Evolutionary conservation across 2,329 filamentous ascomycete species (phyloP).

Genomic region (Gliomastix tumulicola): DNA sequence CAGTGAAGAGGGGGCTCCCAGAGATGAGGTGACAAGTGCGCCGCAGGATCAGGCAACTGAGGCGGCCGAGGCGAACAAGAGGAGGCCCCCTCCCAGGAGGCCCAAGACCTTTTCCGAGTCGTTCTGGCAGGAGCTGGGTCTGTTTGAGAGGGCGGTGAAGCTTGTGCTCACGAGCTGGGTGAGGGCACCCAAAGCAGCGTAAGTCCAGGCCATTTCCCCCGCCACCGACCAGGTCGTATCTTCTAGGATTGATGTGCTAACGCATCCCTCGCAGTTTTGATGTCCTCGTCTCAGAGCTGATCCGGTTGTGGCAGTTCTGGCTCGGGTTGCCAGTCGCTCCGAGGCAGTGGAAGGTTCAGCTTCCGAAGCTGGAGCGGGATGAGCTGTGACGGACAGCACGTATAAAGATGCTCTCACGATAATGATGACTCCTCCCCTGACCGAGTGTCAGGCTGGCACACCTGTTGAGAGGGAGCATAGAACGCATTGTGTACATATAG

Average conservation of each 20-base stretch:
- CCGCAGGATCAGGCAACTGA: neutral
- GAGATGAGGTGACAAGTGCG: no score
- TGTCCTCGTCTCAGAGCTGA: constrained; percentile 35
- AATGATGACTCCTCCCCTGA: no score
- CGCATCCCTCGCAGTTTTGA: constrained; percentile 22
- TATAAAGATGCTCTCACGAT: no score
- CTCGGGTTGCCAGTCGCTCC: constrained; percentile 44
- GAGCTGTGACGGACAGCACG: no score
- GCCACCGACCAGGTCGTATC: no score
- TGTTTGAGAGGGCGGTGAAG: constrained; percentile 55
- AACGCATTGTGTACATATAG: no score
- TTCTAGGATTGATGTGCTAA: neutral
- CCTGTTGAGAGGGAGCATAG: no score
- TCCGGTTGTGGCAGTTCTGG: constrained; percentile 41
- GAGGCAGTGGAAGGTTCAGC: constrained; percentile 37
- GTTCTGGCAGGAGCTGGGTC: constrained; percentile 55
- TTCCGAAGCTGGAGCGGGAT: constrained; percentile 33
- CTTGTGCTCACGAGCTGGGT: constrained; percentile 68
- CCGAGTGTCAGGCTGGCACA: no score
- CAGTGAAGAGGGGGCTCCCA: no score
- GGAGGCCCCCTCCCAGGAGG: neutral
- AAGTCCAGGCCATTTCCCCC: constrained; percentile 33
- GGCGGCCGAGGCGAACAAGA: neutral
- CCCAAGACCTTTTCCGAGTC: constrained; percentile 40
- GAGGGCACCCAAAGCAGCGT: constrained; percentile 61